Evolutionary conservation across 2,329 filamentous ascomycete species (phyloP).

Genomic region (Didymella pinodella): DNA sequence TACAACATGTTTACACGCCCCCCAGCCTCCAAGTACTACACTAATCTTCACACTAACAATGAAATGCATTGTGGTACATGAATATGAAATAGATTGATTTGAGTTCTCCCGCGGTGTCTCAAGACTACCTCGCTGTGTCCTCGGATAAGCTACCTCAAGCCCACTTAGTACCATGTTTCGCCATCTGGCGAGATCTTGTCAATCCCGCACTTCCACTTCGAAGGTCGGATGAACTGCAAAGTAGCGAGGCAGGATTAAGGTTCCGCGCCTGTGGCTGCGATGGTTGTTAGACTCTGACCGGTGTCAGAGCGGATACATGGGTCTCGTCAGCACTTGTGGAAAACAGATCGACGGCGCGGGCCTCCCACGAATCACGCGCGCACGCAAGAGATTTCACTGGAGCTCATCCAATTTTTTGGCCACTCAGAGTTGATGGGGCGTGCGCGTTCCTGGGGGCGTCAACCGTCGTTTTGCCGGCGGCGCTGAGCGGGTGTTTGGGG

Average conservation of each 20-base stretch:
- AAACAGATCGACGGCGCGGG: slow-evolving; percentile 2
- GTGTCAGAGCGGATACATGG: slow-evolving; percentile 17
- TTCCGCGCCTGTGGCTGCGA: slow-evolving; percentile 8
- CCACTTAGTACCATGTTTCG: slow-evolving; percentile 1
- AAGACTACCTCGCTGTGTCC: not conserved
- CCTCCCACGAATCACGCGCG: slow-evolving; percentile 1
- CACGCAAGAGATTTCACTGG: not conserved
- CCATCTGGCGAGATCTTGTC: not conserved
- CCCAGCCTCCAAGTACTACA: slow-evolving; percentile 1
- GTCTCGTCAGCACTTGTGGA: slow-evolving; percentile 16
- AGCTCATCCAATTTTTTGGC: not conserved
- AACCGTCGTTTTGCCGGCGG: slow-evolving; percentile 7
- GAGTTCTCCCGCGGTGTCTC: not conserved
- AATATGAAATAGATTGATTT: slow-evolving; percentile 9
- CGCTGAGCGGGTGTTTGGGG: slow-evolving; percentile 10
- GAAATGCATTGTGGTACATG: slow-evolving; percentile 3
- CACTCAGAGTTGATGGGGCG: slow-evolving; percentile 6
- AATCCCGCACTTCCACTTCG: slow-evolving; percentile 1
- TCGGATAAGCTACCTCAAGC: not conserved
- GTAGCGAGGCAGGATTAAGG: slow-evolving; percentile 15
- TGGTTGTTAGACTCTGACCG: slow-evolving; percentile 1
- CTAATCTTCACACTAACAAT: not conserved
- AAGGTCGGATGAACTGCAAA: slow-evolving; percentile 4
- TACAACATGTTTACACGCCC: not conserved
- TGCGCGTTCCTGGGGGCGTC: slow-evolving; percentile 19